Base-by-base conservation (phyloP, 768 basidiomycete genomes). In the Russula sp. region DNA sequence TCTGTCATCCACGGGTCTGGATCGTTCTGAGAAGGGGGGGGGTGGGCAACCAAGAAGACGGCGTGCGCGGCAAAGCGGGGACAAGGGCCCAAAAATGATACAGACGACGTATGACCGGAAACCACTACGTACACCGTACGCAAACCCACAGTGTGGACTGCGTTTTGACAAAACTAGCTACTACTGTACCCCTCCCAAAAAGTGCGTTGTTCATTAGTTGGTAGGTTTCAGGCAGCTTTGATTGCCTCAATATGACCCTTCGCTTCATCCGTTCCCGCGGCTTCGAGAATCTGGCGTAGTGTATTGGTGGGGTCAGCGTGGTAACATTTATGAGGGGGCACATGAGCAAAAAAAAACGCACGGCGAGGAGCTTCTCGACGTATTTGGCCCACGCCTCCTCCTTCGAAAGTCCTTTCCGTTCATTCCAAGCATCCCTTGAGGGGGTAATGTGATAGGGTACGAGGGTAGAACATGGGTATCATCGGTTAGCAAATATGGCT, bases 381-480 rank as follows among this genome's bases (percentile, higher is more conserved):
- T 98, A 98, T 71, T 82, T 76, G 65, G 72, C 69, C 73, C 79
- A 75, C 9, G 93, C 91, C 0, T 85, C 85, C 69, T 92, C 91
- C 74, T 83, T 79, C 48, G 83, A 78, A 38, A 73, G 80, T 43
- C 90, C 94, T 75, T 94, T 80, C 64, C 87, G 79, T 2, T 65
- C 70, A 11, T 84, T 80, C 92, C 93, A 97, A 22, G 95, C 96
- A 69, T 90, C 84, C 93, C 93, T 94, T 68, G 20, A 49, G 25
- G 16, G 8, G 22, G 29, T 1, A 49, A 58, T 7, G 10, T n/a
- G 50, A 46, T 16, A 13, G 45, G 41, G 35, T 20, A 4, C 16
- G 11, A 45, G 50, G 56, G 20, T 39, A 25, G 35, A 18, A 4
- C 16, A 16, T 38, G 50, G 56, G 20, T 39, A 25, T 35, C 32